Conservation (phyloP, 2,329 filamentous ascomycete genomes). For the Nemania sp. region DNA sequence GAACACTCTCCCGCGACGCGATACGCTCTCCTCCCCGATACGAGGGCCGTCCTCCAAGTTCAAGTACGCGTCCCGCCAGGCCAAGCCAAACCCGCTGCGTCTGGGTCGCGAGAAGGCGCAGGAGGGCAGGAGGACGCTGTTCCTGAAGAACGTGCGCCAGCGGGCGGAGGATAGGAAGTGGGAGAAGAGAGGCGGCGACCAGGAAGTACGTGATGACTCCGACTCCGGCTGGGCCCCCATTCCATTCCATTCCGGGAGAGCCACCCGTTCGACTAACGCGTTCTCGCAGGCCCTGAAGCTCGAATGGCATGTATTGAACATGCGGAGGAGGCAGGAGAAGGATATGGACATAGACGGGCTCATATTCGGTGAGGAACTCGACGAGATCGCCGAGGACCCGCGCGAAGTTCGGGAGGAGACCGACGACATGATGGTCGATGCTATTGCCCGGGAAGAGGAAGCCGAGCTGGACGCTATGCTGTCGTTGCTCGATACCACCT, state of each 20-base stretch:
- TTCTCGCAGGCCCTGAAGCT: conserved; percentile 46
- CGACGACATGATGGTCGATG: conserved; percentile 57
- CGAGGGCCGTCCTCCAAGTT: conserved; percentile 32
- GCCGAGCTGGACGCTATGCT: conserved; percentile 63
- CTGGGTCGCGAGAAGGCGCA: conserved; percentile 64
- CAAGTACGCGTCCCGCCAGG: conserved; percentile 58
- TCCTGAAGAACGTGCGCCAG: conserved; percentile 69
- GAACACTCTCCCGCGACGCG: conserved; percentile 48
- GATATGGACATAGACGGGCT: conserved; percentile 46
- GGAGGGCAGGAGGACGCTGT: conserved; percentile 68
- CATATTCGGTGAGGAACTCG: conserved; percentile 56
- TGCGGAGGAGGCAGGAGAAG: conserved; percentile 45
- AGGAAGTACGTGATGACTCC: conserved; percentile 50
- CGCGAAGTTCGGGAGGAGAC: conserved; percentile 37
- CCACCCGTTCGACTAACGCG: conserved; percentile 10
- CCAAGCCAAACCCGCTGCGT: conserved; percentile 66
- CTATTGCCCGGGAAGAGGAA: conserved; percentile 56
- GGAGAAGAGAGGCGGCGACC: conserved; percentile 65
- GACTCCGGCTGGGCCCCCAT: background rate
- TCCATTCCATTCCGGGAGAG: too few species aligned
- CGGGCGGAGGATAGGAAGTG: conserved; percentile 63
- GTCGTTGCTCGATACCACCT: conserved; percentile 48
- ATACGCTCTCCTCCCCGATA: conserved; percentile 47
- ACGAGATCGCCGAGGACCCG: conserved; percentile 51
- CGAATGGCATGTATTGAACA: conserved; percentile 48